Base-by-base conservation (phyloP, 768 basidiomycete species). In the Termitomyces sp. region DNA sequence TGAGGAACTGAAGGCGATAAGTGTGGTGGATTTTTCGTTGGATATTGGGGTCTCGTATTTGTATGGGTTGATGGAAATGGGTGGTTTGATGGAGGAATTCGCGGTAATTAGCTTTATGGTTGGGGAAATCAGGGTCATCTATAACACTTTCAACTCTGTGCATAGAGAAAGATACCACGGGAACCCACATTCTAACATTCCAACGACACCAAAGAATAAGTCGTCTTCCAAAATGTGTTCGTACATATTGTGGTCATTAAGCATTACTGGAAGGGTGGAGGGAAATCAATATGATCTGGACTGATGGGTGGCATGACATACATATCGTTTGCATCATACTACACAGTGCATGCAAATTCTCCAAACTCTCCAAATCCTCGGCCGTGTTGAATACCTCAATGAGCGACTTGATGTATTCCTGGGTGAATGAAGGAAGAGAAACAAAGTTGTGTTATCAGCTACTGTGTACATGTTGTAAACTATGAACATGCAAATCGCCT, bases 41-140 rank as follows among this genome's bases (percentile, higher is more conserved):
- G 47, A 97, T 88, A 46, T 71, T 64, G 20, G 80, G 73, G 65
- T 96, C 93, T 45, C 82, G 82, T 68, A 98, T 89, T 33, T 84
- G 80, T 63, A 98, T 87, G 47, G 95, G 94, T 72, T 96, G 87
- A 67, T 92, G 90, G 74, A 93, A 98, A 57, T 82, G 86, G n/a
- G 91, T 81, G 11, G 85, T 87, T 65, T 89, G 81, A 54, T 86
- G 81, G 39, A 98, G 85, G 70, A 98, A 97, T 60, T 95, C 89
- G 54, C 96, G 94, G 71, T 98, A 98, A 66, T 94, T 93, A 53
- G 96, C 97, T 76, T 98, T 98, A 75, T 95, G 87, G n/a, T 77
- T 79, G 22, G 96, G 96, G 70, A 96, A 98, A 64, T 98, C 96
- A 62, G 96, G 95, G 68, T 98, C 96, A 70, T 98, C 95, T 97